Conservation (phyloP, 106 monocot genomes). For the Phalaenopsis equestris region DNA sequence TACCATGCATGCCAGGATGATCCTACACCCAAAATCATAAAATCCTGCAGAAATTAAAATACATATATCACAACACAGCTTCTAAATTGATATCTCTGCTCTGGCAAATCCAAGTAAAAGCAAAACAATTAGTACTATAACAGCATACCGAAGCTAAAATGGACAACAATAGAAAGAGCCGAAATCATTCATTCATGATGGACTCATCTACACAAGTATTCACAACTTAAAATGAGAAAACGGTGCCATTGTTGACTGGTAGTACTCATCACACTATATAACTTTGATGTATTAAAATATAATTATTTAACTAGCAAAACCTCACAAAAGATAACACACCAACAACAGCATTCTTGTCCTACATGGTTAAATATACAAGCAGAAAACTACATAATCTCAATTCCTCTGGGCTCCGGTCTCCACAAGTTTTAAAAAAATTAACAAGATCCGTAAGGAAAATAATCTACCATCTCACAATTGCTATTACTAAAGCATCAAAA, state of each 20-base stretch:
- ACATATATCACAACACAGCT: constrained; percentile 47
- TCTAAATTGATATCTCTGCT: constrained; percentile 3
- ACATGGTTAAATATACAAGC: neutral
- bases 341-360: neutral
- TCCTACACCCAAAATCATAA: constrained; percentile 52
- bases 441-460: neutral
- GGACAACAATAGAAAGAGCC: neutral
- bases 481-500: neutral
- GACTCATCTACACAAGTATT: neutral
- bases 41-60: constrained; percentile 81
- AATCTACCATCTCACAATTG: neutral
- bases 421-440: neutral
- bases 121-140: neutral
- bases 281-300: neutral
- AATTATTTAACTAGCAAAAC: neutral
- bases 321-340: neutral
- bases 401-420: neutral
- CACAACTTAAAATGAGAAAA: neutral
- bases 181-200: neutral
- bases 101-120: constrained; percentile 3
- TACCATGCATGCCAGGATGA: constrained; percentile 55
- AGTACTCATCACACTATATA: neutral
- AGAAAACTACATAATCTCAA: neutral
- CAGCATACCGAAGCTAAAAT: neutral
- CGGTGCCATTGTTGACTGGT: neutral